Base-by-base conservation (phyloP, 352 stramenopile species). In the Globisporangium mamillatum region DNA sequence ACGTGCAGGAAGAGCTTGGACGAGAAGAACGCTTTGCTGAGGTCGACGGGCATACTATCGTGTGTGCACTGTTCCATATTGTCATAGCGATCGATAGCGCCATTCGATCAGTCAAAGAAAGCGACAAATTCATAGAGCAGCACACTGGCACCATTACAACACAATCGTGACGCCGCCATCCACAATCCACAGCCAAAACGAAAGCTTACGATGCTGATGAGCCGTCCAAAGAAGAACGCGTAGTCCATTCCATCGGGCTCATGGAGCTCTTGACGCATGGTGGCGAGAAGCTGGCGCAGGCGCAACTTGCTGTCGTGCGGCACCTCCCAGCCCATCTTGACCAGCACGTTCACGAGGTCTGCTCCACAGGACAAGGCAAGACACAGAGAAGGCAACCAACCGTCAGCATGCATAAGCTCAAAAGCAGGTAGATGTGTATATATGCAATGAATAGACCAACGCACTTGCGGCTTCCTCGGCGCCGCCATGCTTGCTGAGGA, bases 1-100 rank as follows among this genome's bases (percentile, higher is more conserved):
- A 92, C 86, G 61, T 94, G 84, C 8, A 89, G 53, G 60, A 90
- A 76, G 2, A 94, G 68, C 52, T 75, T 74, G n/a, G 86, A 92
- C 2, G 55, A 64, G 64, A 92, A 91, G 24, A 94, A 64, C 4
- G 68, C 63, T 1, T 65, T 65, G 41, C 75, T 79, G 7, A 83
- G 68, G 0, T 50, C 46, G 1, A 57, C 66, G 0, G 80, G 81
- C 46, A 86, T 77, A 54, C 66, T 76, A 2, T 68, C 22, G 32
- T 61, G 29, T n/a, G 36, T 61, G 41, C 73, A 70, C 77, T 84
- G 64, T 14, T 50, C n/a, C 57, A 18, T 6, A 52, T 52, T 24
- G 18, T 18, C 6, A 9, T 7, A 25, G 25, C 4, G 4, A 34
- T 27, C 25, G 34, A 22, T 27, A 29, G 34, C 5, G 9, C 24